Conservation (phyloP, 371 early-diverging fungal species). For the Blakeslea trispora region DNA sequence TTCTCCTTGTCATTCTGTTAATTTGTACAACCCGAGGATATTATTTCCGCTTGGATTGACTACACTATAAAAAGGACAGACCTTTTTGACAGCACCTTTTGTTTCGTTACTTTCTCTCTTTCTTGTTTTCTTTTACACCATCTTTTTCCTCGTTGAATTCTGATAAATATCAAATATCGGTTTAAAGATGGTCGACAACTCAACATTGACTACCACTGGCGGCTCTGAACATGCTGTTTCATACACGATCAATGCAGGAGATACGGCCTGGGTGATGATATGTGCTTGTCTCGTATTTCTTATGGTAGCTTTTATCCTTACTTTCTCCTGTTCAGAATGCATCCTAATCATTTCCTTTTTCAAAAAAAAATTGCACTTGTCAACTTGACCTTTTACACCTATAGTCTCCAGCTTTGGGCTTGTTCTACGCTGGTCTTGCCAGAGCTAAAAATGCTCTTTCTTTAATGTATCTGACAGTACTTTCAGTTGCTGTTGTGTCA, state of each 20-base stretch:
- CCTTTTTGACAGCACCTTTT: neutral
- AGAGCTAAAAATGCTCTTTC: slow-evolving; percentile 80
- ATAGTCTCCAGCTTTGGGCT: slow-evolving; percentile 70
- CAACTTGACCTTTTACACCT: neutral
- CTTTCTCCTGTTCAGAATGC: too few relatives aligned
- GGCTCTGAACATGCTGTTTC: neutral
- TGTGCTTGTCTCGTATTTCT: slow-evolving; percentile 40
- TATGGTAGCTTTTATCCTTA: slow-evolving; percentile 37
- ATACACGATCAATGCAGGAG: slow-evolving; percentile 48
- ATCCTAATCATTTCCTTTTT: too few relatives aligned
- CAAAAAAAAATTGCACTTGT: neutral
- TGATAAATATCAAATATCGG: neutral
- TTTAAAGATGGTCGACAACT: slow-evolving; percentile 7
- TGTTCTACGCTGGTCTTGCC: slow-evolving; percentile 86
- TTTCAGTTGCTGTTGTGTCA: slow-evolving; percentile 80
- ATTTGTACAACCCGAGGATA: neutral
- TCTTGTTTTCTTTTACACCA: too few relatives aligned
- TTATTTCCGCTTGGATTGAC: neutral
- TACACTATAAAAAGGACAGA: neutral
- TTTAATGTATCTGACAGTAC: slow-evolving; percentile 76
- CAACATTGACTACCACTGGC: slow-evolving; percentile 5
- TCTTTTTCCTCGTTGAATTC: neutral
- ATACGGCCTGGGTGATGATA: slow-evolving; percentile 73
- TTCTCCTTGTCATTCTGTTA: neutral
- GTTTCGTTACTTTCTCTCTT: neutral